phyloP scores from a whole-genome alignment of 805 yeast genomes.

The Clavispora fructus region DNA sequence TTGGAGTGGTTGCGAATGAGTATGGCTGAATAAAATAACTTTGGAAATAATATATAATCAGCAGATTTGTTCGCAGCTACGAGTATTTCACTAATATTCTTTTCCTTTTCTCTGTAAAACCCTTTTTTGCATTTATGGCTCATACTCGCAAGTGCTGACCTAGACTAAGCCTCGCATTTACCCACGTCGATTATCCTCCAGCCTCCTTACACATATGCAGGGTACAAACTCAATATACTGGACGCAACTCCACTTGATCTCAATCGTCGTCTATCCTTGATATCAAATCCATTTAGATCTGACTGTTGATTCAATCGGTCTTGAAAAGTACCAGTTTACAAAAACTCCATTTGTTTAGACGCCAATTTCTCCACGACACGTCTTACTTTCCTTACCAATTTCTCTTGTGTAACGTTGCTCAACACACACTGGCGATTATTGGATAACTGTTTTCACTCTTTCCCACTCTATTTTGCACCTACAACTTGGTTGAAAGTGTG shows the following conservation, averaged over 20 bases:
- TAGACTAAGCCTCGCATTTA: neutral
- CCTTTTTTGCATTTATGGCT: neutral
- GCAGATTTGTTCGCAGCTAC: no score
- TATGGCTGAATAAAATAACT: no score
- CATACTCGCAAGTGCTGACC: neutral
- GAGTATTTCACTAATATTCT: no score
- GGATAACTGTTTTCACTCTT: neutral
- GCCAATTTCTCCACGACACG: neutral
- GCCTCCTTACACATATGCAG: neutral
- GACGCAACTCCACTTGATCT: neutral
- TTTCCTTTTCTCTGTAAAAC: neutral
- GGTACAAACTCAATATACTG: neutral
- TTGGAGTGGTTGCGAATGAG: no score
- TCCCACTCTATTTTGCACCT: neutral
- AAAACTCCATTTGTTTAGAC: neutral
- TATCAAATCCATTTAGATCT: neutral
- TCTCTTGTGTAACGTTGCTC: neutral
- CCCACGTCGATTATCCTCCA: neutral
- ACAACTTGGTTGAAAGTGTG: neutral
- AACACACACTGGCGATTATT: neutral
- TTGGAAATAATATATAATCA: no score
- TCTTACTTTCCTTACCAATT: neutral
- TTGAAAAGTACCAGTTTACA: neutral
- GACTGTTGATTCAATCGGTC: neutral
- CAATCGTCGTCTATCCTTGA: neutral